Evolutionary conservation across 257 asterid genomes (phyloP).

Genomic region (Penstemon eatonii): DNA sequence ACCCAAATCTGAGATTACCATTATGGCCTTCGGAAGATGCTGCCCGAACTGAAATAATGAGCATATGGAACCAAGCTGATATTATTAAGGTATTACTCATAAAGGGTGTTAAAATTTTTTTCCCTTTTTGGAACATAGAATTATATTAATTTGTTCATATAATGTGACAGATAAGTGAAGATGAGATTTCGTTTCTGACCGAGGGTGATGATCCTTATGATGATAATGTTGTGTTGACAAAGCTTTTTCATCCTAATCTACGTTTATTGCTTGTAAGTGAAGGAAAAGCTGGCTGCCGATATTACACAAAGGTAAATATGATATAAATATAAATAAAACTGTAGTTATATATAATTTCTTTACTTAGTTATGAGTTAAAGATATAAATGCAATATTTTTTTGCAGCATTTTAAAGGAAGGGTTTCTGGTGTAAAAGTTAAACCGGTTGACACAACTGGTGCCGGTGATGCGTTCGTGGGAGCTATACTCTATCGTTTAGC

Average conservation of each 20-base stretch:
- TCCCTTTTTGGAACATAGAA: neutral
- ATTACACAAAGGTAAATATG: conserved; percentile 73
- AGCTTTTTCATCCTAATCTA: conserved; percentile 78
- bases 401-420: conserved; percentile 83
- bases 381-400: neutral
- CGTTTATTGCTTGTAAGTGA: conserved; percentile 75
- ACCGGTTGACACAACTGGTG: conserved; percentile 85
- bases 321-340: neutral
- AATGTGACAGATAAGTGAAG: conserved; percentile 77
- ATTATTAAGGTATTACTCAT: conserved; percentile 65
- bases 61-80: conserved; percentile 82
- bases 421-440: conserved; percentile 64
- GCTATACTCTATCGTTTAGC: conserved; percentile 68
- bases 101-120: conserved; percentile 1
- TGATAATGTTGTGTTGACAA: conserved; percentile 71
- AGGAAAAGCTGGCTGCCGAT: conserved; percentile 85
- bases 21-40: conserved; percentile 93
- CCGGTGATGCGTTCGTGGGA: conserved; percentile 93
- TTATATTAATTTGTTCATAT: conserved; percentile 14
- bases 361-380: neutral
- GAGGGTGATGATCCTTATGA: conserved; percentile 63
- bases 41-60: conserved; percentile 76
- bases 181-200: conserved; percentile 78
- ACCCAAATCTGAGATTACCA: conserved; percentile 87
- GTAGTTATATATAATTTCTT: neutral